Evolutionary conservation across 345 rosid species (phyloP), one percentile per base, ranked within the genome.

Genomic region (Adansonia digitata): DNA sequence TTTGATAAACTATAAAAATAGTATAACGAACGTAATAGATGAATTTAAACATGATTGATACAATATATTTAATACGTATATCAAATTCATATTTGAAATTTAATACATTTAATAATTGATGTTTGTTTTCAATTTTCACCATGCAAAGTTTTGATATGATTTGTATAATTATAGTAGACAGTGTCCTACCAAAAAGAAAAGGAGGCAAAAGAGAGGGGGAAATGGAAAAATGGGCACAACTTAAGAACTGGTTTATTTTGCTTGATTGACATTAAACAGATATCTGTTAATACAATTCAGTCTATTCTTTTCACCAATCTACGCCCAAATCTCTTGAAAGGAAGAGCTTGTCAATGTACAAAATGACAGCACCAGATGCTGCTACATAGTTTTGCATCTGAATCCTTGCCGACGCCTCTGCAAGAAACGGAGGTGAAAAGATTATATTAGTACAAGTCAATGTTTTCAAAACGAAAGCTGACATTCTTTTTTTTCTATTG

Each of bases 371-470:
- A 1, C 79, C 85, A 0, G 93, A 89, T 35, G 98, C 79, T 46
- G 80, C 76, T 3, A 90, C 73, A 75, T 86, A 94, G 76, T 69
- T 80, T 71, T 89, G 90, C 99, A 95, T 87, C 53, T 88, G 82
- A 84, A 84, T 81, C 85, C 76, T 91, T 4, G 97, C 98, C 3
- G 91, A 83, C 26, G 82, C 72, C 83, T 91, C 98, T 91, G 94
- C 48, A 71, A 78, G 60, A 17, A 42, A 52, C 22, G 17, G 26
- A 71, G 37, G 15, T 0, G 0, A 13, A 37, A 0, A 31, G 24
- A 14, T 45, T 5, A 3, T 10, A 43, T 31, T 24, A 40, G 13
- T 22, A 24, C 46, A 9, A 37, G 34, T 22, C 68, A 35, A 31
- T 51, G 22, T 31, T 31, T 31, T 1, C 5, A 31, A 37, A 40